A percentile compares a stretch with the other conserved stretches of the same genome.
Evolutionary conservation across 75 land plant genomes (phyloP).

Genomic region (Pseudotsuga menziesii): DNA sequence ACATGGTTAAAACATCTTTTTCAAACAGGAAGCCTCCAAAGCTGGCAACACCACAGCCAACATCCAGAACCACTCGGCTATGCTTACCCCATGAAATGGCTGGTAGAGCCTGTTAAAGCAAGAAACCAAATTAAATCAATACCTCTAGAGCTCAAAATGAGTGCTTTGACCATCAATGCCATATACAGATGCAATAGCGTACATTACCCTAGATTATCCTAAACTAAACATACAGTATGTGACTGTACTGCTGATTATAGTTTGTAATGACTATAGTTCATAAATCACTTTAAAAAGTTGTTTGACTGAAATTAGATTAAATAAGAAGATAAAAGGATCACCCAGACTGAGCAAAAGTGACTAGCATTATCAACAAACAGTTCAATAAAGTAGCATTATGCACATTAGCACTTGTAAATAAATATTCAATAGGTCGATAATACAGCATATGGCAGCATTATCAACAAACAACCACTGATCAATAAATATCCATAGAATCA

Average conservation of each 20-base stretch:
- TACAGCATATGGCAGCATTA: no score
- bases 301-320: no score
- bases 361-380: not conserved
- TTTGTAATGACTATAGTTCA: not conserved
- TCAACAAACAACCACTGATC: no score
- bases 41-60: slow-evolving; percentile 82
- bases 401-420: not conserved
- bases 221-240: not conserved
- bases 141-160: not conserved
- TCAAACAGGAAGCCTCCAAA: slow-evolving; percentile 78
- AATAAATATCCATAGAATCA: no score
- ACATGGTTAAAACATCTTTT: slow-evolving; percentile 58
- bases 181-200: not conserved
- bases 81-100: slow-evolving; percentile 66
- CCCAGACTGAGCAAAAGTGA: not conserved
- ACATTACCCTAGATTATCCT: not conserved
- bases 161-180: not conserved
- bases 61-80: slow-evolving; percentile 65
- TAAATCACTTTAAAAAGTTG: not conserved
- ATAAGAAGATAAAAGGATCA: not conserved
- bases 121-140: not conserved
- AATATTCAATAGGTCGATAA: no score
- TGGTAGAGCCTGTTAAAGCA: slow-evolving; percentile 35
- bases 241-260: not conserved
- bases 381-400: not conserved